These are phyloP conservation scores for Penicillium cataractarum DNA, from an alignment of 495 filamentous ascomycete genomes.

Conservation along the genomic window DNA sequence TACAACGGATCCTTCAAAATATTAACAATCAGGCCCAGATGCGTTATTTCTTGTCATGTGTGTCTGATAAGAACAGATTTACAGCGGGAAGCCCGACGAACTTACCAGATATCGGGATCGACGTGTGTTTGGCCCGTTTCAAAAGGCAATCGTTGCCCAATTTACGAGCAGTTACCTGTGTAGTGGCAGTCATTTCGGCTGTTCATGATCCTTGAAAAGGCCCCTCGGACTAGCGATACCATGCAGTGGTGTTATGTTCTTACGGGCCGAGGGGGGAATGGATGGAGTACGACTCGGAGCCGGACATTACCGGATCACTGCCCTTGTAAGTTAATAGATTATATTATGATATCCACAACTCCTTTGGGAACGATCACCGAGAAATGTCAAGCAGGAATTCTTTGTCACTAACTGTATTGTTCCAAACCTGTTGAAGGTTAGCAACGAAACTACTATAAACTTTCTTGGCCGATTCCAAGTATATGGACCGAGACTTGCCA, in stretches of 20 bases:
- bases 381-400: too few relatives aligned
- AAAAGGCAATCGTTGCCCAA: neutral
- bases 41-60: neutral
- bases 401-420: too few relatives aligned
- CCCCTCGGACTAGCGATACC: neutral
- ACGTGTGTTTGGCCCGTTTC: neutral
- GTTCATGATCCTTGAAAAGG: neutral
- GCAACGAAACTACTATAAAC: neutral
- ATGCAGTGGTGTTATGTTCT: neutral
- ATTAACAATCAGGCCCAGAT: neutral
- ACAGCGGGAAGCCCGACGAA: neutral
- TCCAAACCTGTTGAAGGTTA: too few relatives aligned
- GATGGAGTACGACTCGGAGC: neutral
- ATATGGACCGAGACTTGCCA: neutral
- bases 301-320: neutral
- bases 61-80: neutral
- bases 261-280: neutral
- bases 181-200: neutral
- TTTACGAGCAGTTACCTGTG: neutral
- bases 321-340: neutral
- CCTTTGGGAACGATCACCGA: too few relatives aligned
- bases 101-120: neutral
- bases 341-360: too few relatives aligned
- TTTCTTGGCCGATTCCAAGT: neutral
- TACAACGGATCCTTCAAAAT: neutral